Evolutionary conservation across 2,329 filamentous ascomycete species (phyloP).

Genomic region (Exophiala sp.): DNA sequence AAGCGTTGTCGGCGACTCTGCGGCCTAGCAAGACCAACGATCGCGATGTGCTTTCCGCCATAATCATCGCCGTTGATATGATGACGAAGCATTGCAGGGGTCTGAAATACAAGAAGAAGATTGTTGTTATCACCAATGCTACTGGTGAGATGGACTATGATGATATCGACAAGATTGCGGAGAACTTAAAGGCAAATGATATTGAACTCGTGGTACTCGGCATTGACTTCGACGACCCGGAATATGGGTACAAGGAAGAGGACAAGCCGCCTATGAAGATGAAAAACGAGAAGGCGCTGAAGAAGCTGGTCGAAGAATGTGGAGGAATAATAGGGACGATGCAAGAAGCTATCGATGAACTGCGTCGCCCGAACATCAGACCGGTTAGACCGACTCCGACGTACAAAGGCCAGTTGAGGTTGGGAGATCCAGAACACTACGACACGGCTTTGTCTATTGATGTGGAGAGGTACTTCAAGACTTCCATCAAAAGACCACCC

Average conservation of each 20-base stretch:
- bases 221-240: slow-evolving; percentile 85
- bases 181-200: slow-evolving; percentile 57
- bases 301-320: slow-evolving; percentile 60
- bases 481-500: slow-evolving; percentile 66
- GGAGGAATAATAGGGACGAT: slow-evolving; percentile 72
- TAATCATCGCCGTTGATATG: slow-evolving; percentile 82
- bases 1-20: slow-evolving; percentile 57
- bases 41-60: slow-evolving; percentile 79
- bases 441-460: slow-evolving; percentile 72
- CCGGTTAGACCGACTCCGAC: slow-evolving; percentile 65
- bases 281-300: slow-evolving; percentile 67
- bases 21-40: slow-evolving; percentile 60
- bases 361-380: slow-evolving; percentile 72
- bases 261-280: slow-evolving; percentile 66
- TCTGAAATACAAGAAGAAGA: slow-evolving; percentile 71
- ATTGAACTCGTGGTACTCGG: slow-evolving; percentile 82
- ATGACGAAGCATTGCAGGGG: slow-evolving; percentile 73
- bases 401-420: slow-evolving; percentile 71
- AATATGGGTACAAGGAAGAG: slow-evolving; percentile 89
- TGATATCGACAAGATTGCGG: slow-evolving; percentile 47
- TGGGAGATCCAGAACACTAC: slow-evolving; percentile 71
- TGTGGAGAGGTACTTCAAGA: slow-evolving; percentile 86
- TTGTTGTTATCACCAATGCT: slow-evolving; percentile 81
- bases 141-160: slow-evolving; percentile 66
- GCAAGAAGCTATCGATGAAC: slow-evolving; percentile 73